phyloP scores from a whole-genome alignment of 2,329 filamentous ascomycete genomes.

The Aspergillus ochraceoroseus region DNA sequence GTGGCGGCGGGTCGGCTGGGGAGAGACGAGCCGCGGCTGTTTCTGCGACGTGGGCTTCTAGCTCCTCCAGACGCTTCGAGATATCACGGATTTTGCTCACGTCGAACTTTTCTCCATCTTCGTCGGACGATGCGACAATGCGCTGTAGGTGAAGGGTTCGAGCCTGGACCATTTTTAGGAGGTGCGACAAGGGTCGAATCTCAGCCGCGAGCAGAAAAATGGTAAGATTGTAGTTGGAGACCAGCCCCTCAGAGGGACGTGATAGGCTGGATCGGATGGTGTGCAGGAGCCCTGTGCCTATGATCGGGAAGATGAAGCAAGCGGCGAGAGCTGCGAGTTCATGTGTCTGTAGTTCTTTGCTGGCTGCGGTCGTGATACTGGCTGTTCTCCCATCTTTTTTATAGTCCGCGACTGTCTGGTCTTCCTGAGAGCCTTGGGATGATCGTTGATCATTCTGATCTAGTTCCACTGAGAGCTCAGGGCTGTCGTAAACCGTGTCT shows the following conservation, averaged over 20 bases:
- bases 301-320: constrained; percentile 72
- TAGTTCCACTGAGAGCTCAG: constrained; percentile 22
- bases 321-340: constrained; percentile 69
- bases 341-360: constrained; percentile 63
- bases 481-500: constrained; percentile 20
- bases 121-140: constrained; percentile 50
- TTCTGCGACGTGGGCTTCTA: constrained; percentile 58
- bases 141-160: constrained; percentile 78
- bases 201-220: constrained; percentile 87
- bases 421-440: constrained; percentile 9
- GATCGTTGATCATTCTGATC: constrained; percentile 27
- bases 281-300: constrained; percentile 81
- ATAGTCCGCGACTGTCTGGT: constrained; percentile 1
- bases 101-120: constrained; percentile 25
- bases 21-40: constrained; percentile 26
- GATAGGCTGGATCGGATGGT: constrained; percentile 74
- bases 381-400: constrained; percentile 9
- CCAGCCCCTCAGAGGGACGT: constrained; percentile 74
- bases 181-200: constrained; percentile 72
- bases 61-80: constrained; percentile 60
- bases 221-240: constrained; percentile 88
- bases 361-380: constrained; percentile 37
- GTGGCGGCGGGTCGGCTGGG: constrained; percentile 9
- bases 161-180: constrained; percentile 72
- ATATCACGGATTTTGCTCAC: constrained; percentile 51